Percentiles rank a stretch among this genome's conserved stretches.
Evolutionary conservation across 2,329 filamentous ascomycete genomes (phyloP).

Genomic region (Monilinia fructicola): DNA sequence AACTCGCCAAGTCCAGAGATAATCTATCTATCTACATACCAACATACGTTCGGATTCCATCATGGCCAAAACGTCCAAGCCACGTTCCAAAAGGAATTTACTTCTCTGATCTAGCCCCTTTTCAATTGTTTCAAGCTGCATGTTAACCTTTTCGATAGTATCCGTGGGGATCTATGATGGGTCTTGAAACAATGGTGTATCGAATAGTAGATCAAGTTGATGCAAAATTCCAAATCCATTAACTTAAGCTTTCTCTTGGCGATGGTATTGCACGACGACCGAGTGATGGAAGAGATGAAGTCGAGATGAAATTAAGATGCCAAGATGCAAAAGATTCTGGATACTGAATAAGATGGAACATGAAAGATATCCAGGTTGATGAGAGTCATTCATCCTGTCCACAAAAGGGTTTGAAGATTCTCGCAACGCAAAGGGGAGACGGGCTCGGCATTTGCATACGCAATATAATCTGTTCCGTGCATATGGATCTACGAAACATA

Average conservation of each 20-base stretch:
- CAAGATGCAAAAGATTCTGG: neutral
- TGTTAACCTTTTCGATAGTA: neutral
- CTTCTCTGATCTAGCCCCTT: neutral
- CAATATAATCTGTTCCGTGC: neutral
- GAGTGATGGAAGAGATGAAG: neutral
- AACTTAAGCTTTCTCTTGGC: neutral
- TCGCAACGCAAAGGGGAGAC: neutral
- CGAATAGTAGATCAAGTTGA: neutral
- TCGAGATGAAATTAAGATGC: neutral
- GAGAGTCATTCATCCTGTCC: neutral
- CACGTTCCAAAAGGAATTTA: neutral
- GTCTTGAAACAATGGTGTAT: slow-evolving; percentile 9
- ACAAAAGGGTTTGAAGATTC: neutral
- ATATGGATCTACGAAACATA: neutral
- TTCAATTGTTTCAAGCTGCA: neutral
- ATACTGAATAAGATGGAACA: neutral
- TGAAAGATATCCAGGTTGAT: neutral
- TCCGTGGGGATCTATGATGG: neutral
- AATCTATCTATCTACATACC: no score
- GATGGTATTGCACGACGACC: neutral
- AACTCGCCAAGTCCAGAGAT: no score
- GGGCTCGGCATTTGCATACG: neutral
- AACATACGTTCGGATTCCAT: no score
- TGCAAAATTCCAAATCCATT: neutral
- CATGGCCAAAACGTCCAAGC: neutral